Base-by-base conservation (phyloP, 495 filamentous ascomycete genomes). In the Delitschia confertaspora region DNA sequence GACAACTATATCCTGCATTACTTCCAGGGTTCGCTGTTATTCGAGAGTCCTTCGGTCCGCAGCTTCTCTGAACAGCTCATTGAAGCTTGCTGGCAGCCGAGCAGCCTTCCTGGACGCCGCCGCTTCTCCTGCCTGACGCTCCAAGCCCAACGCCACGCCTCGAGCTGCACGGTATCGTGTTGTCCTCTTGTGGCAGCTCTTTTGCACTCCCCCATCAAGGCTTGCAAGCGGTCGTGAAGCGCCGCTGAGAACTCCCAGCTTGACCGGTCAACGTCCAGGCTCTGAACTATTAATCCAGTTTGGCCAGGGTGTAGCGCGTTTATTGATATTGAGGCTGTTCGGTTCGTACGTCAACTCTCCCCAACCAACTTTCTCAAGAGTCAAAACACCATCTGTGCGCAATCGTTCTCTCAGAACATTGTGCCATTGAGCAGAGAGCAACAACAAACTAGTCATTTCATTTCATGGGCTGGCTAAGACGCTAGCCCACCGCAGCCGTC, bases 401-500 rank as follows among this genome's bases (percentile, higher is more conserved):
- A n/a, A 25, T 17, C 20, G 24, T 19, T 25, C 21, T 14, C 24
- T 20, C 38, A 16, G 14, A 20, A 9, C 29, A 3, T 16, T 25
- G 21, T 11, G 18, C 8, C 35, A 42, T 30, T 23, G 17, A 33
- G 26, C 29, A 25, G 33, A 43, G 32, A 35, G 44, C 23, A 24
- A n/a, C 30, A 16, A 13, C 14, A 22, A 35, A 41, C 27, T 23
- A 17, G 30, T 35, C 20, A 30, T 9, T 42, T 41, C 48, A 45
- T 42, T 48, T 46, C 49, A 53, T 57, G 53, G 53, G 53, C 53
- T 49, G 49, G 49, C 53, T 49, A 30, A 39, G n/a, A 26, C 23
- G 49, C 49, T 41, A 32, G 53, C 45, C 53, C 53, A 49, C 33
- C 49, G 42, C 78, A 73, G 76, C 67, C 79, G 85, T 73, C 80